Evolutionary conservation across 2,329 filamentous ascomycete species (phyloP).

Genomic region (Fusarium bactridioides): DNA sequence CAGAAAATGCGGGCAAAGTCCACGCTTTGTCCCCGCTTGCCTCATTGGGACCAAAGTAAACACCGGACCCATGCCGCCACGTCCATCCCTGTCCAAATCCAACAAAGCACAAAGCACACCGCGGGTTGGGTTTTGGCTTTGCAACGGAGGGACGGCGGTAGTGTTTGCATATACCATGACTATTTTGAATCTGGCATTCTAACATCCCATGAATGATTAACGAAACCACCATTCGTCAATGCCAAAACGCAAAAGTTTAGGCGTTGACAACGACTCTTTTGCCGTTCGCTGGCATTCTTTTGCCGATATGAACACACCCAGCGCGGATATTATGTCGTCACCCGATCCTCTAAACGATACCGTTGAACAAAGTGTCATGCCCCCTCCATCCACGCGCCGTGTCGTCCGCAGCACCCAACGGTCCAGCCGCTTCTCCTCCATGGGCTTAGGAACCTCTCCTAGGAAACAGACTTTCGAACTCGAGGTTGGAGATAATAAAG

Average conservation of each 20-base stretch:
- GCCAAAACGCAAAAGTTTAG: conserved; percentile 41
- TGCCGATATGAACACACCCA: conserved; percentile 48
- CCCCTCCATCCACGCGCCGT: conserved; percentile 51
- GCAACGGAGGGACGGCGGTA: conserved; percentile 6
- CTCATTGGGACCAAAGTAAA: conserved; percentile 42
- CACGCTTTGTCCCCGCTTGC: conserved; percentile 32
- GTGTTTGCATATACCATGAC: conserved; percentile 14
- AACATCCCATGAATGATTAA: conserved; percentile 36
- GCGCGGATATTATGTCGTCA: conserved; percentile 57
- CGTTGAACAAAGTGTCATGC: conserved; percentile 44
- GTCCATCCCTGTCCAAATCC: conserved; percentile 29
- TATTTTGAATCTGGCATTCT: conserved; percentile 8
- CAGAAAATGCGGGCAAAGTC: conserved; percentile 27
- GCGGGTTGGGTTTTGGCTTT: conserved; percentile 22
- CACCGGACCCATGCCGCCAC: conserved; percentile 30
- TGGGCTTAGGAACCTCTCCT: conserved; percentile 52
- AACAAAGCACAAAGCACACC: conserved; percentile 18
- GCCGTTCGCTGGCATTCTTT: conserved; percentile 49
- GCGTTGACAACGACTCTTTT: conserved; percentile 40
- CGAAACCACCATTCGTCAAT: conserved; percentile 38
- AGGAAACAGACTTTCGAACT: conserved; percentile 66
- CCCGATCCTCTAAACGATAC: conserved; percentile 59
- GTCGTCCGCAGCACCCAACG: conserved; percentile 57
- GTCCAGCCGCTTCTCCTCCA: conserved; percentile 49
- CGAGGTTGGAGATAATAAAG: conserved; percentile 59